Evolutionary conservation across 129 eudicot genomes (phyloP), one percentile per base, ranked within the genome.

Genomic region (Flaveria robusta): DNA sequence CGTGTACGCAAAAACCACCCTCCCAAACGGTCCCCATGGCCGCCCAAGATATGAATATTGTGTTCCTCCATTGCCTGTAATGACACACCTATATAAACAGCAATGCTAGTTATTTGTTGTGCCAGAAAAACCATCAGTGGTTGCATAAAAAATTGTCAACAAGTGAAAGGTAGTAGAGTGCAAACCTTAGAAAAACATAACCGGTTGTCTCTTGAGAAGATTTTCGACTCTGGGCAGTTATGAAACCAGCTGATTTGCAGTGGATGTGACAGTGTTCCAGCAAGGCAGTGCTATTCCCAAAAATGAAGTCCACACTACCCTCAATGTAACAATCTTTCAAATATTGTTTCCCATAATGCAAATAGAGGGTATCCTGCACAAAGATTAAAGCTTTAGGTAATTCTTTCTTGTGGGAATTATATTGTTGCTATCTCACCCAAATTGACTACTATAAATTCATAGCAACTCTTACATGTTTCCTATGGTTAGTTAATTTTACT

Each of bases 1-100:
- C 0, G 96, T 88, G 78, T 87, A 91, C 2, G 94, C 99, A 65
- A 86, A 94, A 67, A 94, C 94, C 70, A 94, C 99, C 81, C 99
- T 83, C 72, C 97, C 99, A 67, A 89, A 91, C 68, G 99, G 93
- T n/a, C 99, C 97, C 97, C 99, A 94, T 12, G 99, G 99, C 51
- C 97, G 92, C 72, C 99, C 99, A 68, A 94, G 99, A 86, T 86
- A 74, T 29, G 88, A 68, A 65, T 91, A 94, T 22, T 86, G 45
- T 63, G 92, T 26, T 66, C 85, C 91, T 43, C 97, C 97, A 78
- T 83, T 87, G 50, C 99, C 97, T 75, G 97, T 94, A 52, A 94
- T 89, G 70, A 89, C 92, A 75, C 99, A 94, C 75, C 99, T 94
- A 59, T 14, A 56, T 72, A 16, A 56, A 46, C 68, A 63, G 29